These are phyloP conservation scores for Oxytropis ochrocephala DNA, from an alignment of 306 rosid species.

Conservation along the genomic window DNA sequence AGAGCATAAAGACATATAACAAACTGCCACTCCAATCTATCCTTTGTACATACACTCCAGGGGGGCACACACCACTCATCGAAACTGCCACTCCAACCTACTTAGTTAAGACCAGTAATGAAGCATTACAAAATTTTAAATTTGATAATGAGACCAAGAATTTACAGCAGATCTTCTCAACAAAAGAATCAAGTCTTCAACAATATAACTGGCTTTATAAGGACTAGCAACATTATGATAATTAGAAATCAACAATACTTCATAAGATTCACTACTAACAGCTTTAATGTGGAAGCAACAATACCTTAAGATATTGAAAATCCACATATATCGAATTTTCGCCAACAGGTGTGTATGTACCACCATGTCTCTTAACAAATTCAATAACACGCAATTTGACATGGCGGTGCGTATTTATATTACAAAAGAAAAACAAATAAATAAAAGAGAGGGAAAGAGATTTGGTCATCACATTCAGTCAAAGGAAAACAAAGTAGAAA, in stretches of 20 bases:
- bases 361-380: slow-evolving; percentile 60
- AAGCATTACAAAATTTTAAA: not conserved
- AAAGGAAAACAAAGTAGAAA: slow-evolving; percentile 3
- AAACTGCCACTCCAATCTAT: too few species aligned
- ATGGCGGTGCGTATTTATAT: not conserved
- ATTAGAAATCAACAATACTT: not conserved
- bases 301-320: slow-evolving; percentile 77
- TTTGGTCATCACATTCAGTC: not conserved
- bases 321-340: slow-evolving; percentile 89
- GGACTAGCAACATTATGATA: not conserved
- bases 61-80: too few species aligned
- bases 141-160: not conserved
- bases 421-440: not conserved
- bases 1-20: too few species aligned
- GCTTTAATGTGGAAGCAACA: not conserved
- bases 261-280: not conserved
- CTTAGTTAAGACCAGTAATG: not conserved
- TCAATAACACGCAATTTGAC: slow-evolving; percentile 63
- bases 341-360: slow-evolving; percentile 69
- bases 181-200: not conserved
- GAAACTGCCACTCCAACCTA: too few species aligned
- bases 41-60: too few species aligned
- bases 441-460: not conserved
- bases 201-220: not conserved
- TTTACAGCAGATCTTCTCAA: not conserved